Evolutionary conservation across 192 early-diverging fungal species (phyloP).

Genomic region (Borealophlyctis nickersoniae): DNA sequence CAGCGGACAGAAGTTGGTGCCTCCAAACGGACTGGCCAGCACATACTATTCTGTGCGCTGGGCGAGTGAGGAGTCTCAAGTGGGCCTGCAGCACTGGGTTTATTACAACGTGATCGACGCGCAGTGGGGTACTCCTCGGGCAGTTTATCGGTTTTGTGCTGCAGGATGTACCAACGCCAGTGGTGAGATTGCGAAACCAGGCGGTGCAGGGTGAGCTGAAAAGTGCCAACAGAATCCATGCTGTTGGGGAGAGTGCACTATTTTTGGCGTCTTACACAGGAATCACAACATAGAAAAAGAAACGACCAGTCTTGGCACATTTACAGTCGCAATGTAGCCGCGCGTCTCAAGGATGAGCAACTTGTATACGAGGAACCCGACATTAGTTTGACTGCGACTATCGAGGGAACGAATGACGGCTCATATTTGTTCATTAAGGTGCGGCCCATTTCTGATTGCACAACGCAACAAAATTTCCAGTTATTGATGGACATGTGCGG

Average conservation of each 20-base stretch:
- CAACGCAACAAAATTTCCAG: background rate
- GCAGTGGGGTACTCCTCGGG: slow-evolving; percentile 31
- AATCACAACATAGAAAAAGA: no score
- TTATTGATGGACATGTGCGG: slow-evolving; percentile 2
- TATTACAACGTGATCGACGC: slow-evolving; percentile 40
- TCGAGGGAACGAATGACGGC: slow-evolving; percentile 28
- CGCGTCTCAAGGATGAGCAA: no score
- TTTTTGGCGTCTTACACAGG: no score
- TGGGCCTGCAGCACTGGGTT: slow-evolving; percentile 18
- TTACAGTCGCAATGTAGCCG: no score
- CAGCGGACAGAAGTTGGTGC: slow-evolving; percentile 1
- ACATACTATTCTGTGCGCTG: slow-evolving; percentile 44
- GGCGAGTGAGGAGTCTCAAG: slow-evolving; percentile 1
- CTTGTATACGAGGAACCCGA: slow-evolving; percentile 38
- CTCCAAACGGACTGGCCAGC: background rate
- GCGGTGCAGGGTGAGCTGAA: no score
- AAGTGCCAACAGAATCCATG: no score
- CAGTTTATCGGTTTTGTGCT: slow-evolving; percentile 14
- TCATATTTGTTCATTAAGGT: slow-evolving; percentile 33
- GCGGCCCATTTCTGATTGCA: background rate
- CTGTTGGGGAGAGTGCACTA: no score
- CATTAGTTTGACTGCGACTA: slow-evolving; percentile 28
- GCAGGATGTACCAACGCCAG: slow-evolving; percentile 14
- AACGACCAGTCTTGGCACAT: no score
- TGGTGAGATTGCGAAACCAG: no score